Base-by-base conservation (phyloP, 106 monocot species). In the Acorus calamus region DNA sequence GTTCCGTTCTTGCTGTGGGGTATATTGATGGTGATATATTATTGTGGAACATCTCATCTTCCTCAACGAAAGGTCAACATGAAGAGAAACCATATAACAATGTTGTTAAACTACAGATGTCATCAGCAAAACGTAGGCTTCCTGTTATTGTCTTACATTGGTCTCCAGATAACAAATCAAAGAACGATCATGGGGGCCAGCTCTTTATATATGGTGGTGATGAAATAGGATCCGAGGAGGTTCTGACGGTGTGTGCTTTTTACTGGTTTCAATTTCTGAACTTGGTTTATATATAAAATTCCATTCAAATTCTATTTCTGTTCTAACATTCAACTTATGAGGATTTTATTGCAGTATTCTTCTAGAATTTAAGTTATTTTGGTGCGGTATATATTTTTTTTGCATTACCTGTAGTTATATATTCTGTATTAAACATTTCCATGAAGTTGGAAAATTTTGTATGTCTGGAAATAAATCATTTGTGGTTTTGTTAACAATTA, bases 211-310 rank as follows among this genome's bases (percentile, higher is more conserved):
- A 96, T 77, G 96, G 96, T 53, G 96, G 96, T 53, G 96, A 91
- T 77, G 91, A 91, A 61, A 91, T 87, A 73, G 96, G 96, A 56
- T 91, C 96, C 65, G 96, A 96, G 70, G 96, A 96, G 85, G 96
- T 91, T 77, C 63, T 96, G 61, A 87, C 96, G 76, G 96, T 96
- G 10, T 62, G 87, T 61, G 53, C 52, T 47, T 66, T 64, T 52
- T 44, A 10, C 50, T 49, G 47, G 13, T 61, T 45, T 7, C 44
- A 67, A 3, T 3, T 74, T 55, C 14, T 11, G 12, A 44, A 60
- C 3, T 47, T 7, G 48, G 12, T 41, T 56, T 28, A 59, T 41
- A 61, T 11, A 28, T 28, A 28, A 28, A 28, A 28, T 28, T 28
- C 28, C 28, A 28, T 28, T 28, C 28, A 28, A 28, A 28, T 46